A percentile compares a stretch with the other conserved stretches of the same genome.
Evolutionary conservation across 495 filamentous ascomycete species (phyloP).

Genomic region (Chaetomium cochliodes): DNA sequence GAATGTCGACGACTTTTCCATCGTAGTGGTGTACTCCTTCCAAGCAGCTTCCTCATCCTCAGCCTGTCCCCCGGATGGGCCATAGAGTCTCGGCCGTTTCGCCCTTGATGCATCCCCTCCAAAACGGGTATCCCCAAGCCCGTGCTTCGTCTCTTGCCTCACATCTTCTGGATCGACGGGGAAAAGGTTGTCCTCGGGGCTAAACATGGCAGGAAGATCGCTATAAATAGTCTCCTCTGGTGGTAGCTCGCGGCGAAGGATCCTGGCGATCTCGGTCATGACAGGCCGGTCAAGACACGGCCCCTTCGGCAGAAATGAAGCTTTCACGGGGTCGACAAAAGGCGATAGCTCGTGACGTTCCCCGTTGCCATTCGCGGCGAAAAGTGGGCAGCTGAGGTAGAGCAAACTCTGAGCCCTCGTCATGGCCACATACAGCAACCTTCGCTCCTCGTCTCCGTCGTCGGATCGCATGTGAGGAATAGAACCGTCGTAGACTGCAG

Average conservation of each 20-base stretch:
- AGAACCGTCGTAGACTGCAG: slow-evolving; percentile 83
- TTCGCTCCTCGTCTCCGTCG: slow-evolving; percentile 83
- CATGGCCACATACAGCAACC: slow-evolving; percentile 96
- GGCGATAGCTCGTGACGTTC: slow-evolving; percentile 41
- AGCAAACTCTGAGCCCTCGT: slow-evolving; percentile 86
- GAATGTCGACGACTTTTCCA: slow-evolving; percentile 45
- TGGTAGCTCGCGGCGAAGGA: slow-evolving; percentile 44
- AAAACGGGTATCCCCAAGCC: not conserved
- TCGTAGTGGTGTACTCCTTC: slow-evolving; percentile 43
- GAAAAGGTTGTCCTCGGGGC: slow-evolving; percentile 42
- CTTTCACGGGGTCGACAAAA: slow-evolving; percentile 39
- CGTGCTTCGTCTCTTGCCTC: slow-evolving; percentile 3
- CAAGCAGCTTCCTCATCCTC: slow-evolving; percentile 35
- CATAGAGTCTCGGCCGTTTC: slow-evolving; percentile 34
- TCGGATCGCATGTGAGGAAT: slow-evolving; percentile 95
- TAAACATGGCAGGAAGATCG: slow-evolving; percentile 42
- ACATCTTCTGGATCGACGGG: slow-evolving; percentile 37
- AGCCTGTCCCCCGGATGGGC: slow-evolving; percentile 29
- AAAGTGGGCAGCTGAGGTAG: slow-evolving; percentile 80
- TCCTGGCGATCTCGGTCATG: slow-evolving; percentile 41
- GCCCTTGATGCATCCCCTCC: slow-evolving; percentile 16
- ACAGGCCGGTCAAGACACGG: slow-evolving; percentile 46
- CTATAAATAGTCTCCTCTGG: slow-evolving; percentile 43
- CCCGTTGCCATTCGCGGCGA: slow-evolving; percentile 33
- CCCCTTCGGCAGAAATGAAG: slow-evolving; percentile 43